These are phyloP conservation scores for Orychophragmus violaceus DNA, from an alignment of 345 rosid genomes.

Conservation along the genomic window DNA sequence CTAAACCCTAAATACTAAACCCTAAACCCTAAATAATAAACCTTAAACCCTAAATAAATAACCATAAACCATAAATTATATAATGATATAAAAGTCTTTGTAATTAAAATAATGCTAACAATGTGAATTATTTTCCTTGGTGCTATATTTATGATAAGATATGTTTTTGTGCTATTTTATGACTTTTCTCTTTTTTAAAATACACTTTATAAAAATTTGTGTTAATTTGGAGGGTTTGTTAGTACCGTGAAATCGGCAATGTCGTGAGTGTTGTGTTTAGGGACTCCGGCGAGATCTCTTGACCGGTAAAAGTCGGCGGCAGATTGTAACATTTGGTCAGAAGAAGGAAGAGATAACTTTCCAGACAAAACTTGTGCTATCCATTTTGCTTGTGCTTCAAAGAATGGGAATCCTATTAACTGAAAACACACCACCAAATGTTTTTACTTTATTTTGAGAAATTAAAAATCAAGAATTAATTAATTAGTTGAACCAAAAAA, in stretches of 20 bases:
- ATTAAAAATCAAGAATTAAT: background rate
- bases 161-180: no score
- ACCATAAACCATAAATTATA: no score
- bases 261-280: constrained; percentile 75
- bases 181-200: no score
- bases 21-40: no score
- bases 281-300: constrained; percentile 59
- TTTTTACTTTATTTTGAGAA: background rate
- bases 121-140: no score
- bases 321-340: constrained; percentile 71
- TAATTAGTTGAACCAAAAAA: background rate
- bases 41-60: no score
- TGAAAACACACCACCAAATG: constrained; percentile 20
- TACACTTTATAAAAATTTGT: no score
- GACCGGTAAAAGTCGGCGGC: constrained; percentile 56
- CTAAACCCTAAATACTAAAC: no score
- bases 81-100: no score
- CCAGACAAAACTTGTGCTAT: constrained; percentile 79
- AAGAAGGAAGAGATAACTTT: constrained; percentile 59
- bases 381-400: constrained; percentile 95
- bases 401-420: constrained; percentile 91
- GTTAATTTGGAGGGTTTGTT: background rate
- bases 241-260: constrained; percentile 63
- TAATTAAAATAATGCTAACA: no score
- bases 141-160: no score